Evolutionary conservation across 2,329 filamentous ascomycete genomes (phyloP).

Genomic region (Hyphodiscus sp.): DNA sequence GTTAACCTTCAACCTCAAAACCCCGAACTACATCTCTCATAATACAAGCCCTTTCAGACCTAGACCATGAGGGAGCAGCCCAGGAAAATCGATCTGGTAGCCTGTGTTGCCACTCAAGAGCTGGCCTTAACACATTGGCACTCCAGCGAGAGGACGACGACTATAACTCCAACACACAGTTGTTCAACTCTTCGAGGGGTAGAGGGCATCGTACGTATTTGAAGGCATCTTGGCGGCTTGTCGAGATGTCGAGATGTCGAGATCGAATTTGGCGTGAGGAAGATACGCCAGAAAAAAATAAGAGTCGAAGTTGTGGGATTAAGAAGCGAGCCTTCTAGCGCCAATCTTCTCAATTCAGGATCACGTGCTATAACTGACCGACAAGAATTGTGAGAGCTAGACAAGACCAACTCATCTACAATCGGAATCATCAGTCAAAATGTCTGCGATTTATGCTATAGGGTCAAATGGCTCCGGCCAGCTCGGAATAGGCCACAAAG

Average conservation of each 20-base stretch:
- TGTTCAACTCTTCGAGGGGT: constrained; percentile 22
- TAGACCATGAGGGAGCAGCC: constrained; percentile 49
- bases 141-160: constrained; percentile 76
- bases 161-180: constrained; percentile 45
- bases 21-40: constrained; percentile 59
- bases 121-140: constrained; percentile 23
- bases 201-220: constrained; percentile 23
- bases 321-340: not conserved
- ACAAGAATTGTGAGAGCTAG: not conserved
- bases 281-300: constrained; percentile 11
- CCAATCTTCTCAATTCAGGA: not conserved
- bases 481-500: constrained; percentile 62
- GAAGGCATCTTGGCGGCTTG: constrained; percentile 48
- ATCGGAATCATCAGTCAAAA: constrained; percentile 20
- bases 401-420: not conserved
- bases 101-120: constrained; percentile 36
- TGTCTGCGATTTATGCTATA: constrained; percentile 57
- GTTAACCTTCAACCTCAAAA: constrained; percentile 67
- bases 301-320: not conserved
- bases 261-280: not conserved
- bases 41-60: constrained; percentile 43
- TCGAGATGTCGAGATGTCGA: constrained; percentile 28
- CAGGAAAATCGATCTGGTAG: constrained; percentile 77
- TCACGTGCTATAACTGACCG: not conserved
- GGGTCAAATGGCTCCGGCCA: constrained; percentile 76